Percentiles rank a stretch among this genome's conserved stretches.
These are phyloP conservation scores for Spergularia azorica DNA, from an alignment of 179 eudicot genomes.

Conservation along the genomic window DNA sequence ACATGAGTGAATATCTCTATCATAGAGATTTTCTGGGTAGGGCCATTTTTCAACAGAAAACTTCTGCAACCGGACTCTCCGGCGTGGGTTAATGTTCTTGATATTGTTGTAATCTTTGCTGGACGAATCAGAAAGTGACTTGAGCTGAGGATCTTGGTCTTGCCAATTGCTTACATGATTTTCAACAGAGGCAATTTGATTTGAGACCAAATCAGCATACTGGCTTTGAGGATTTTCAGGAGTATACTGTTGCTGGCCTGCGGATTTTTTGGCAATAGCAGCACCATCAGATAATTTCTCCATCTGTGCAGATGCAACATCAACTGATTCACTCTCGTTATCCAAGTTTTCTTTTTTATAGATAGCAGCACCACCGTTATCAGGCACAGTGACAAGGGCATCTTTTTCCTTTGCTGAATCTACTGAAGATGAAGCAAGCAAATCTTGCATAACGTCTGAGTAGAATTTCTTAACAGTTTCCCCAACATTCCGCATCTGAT, in stretches of 20 bases:
- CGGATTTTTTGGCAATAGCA: constrained; percentile 18
- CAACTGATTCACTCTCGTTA: constrained; percentile 28
- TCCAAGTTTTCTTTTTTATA: constrained; percentile 38
- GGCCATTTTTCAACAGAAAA: constrained; percentile 8
- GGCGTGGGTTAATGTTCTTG: too few species aligned
- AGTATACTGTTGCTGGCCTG: constrained; percentile 9
- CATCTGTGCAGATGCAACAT: constrained; percentile 22
- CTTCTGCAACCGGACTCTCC: too few species aligned
- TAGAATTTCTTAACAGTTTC: constrained; percentile 73
- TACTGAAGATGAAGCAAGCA: constrained; percentile 44
- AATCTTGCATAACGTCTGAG: constrained; percentile 72
- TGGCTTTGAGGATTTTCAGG: constrained; percentile 19
- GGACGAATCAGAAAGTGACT: constrained; percentile 20
- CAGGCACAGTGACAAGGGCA: constrained; percentile 33
- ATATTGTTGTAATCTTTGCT: background rate
- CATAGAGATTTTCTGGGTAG: background rate
- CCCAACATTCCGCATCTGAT: constrained; percentile 73
- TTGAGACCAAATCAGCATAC: constrained; percentile 16
- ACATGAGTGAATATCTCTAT: constrained; percentile 24
- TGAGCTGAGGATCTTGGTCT: constrained; percentile 16
- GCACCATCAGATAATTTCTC: constrained; percentile 25
- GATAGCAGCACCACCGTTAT: constrained; percentile 33
- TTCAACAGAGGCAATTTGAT: background rate
- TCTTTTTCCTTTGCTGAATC: constrained; percentile 55
- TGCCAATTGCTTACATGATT: constrained; percentile 9